Percentiles rank a stretch among this genome's conserved stretches.
Evolutionary conservation across 2,329 filamentous ascomycete genomes (phyloP).

Genomic region (Stagonosporopsis chrysanthemi): DNA sequence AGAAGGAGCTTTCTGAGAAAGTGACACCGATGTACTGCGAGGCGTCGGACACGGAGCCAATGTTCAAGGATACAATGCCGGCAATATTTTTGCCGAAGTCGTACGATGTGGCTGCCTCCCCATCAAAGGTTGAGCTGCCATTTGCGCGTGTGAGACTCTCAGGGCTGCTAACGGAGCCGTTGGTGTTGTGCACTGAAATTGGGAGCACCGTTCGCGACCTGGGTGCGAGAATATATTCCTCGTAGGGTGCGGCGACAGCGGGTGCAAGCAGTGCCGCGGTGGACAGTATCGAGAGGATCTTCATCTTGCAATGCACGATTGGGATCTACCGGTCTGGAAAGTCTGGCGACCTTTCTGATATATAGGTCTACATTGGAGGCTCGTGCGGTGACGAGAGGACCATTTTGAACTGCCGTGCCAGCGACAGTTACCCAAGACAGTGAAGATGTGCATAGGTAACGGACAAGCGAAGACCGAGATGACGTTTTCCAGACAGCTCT

Average conservation of each 20-base stretch:
- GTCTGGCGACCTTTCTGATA: background rate
- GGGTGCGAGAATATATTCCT: conserved; percentile 53
- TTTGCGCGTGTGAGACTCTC: conserved; percentile 39
- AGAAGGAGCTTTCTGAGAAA: conserved; percentile 55
- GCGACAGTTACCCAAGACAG: background rate
- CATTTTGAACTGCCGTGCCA: conserved; percentile 6
- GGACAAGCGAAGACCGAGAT: conserved; percentile 17
- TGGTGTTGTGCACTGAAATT: conserved; percentile 48
- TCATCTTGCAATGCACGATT: conserved; percentile 1
- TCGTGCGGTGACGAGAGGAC: background rate
- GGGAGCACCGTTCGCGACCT: conserved; percentile 42
- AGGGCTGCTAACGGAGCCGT: conserved; percentile 50
- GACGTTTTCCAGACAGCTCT: conserved; percentile 3
- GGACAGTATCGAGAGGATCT: background rate
- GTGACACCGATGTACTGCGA: conserved; percentile 54
- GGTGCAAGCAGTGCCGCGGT: conserved; percentile 5
- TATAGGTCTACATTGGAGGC: background rate
- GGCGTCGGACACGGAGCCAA: conserved; percentile 43
- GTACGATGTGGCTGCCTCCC: conserved; percentile 50
- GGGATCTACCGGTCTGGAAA: background rate
- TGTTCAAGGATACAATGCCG: conserved; percentile 48
- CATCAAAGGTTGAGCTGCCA: conserved; percentile 47
- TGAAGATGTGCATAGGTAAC: background rate
- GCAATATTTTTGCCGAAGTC: conserved; percentile 55
- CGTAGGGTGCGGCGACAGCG: conserved; percentile 37